Conservation (phyloP, 257 asterid genomes). For the Solanum dulcamara region DNA sequence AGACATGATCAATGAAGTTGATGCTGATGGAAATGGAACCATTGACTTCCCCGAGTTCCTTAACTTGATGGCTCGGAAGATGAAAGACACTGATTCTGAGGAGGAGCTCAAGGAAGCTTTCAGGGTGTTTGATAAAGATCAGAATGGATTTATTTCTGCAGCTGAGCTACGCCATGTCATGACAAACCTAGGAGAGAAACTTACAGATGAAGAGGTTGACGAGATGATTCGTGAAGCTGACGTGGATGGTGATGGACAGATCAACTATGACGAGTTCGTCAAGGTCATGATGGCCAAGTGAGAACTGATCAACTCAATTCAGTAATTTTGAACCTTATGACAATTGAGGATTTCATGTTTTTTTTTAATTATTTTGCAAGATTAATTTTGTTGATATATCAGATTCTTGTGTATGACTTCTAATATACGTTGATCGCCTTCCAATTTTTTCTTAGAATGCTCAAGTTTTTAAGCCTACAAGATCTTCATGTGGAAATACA, state of each 20-base stretch:
- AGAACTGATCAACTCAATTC: too few species aligned
- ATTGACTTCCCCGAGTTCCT: not conserved
- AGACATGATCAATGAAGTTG: not conserved
- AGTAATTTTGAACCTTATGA: slow-evolving; percentile 6
- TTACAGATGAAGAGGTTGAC: too few species aligned
- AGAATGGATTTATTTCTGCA: too few species aligned
- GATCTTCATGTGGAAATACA: not conserved
- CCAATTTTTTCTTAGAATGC: not conserved
- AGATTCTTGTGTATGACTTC: not conserved
- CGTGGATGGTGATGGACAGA: too few species aligned
- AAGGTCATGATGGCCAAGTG: too few species aligned
- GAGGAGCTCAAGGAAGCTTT: too few species aligned
- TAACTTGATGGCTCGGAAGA: not conserved
- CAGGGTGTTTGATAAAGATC: too few species aligned
- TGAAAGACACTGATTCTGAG: not conserved
- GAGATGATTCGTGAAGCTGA: too few species aligned
- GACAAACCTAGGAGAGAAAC: too few species aligned
- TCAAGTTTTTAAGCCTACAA: not conserved
- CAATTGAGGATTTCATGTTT: slow-evolving; percentile 9
- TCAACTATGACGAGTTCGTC: too few species aligned
- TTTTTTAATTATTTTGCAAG: not conserved
- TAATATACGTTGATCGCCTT: not conserved
- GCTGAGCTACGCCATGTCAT: too few species aligned
- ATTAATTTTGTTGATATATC: slow-evolving; percentile 6
- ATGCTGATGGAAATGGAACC: not conserved